Conservation (phyloP, 176 grass and related monocot species). For the Lolium perenne region DNA sequence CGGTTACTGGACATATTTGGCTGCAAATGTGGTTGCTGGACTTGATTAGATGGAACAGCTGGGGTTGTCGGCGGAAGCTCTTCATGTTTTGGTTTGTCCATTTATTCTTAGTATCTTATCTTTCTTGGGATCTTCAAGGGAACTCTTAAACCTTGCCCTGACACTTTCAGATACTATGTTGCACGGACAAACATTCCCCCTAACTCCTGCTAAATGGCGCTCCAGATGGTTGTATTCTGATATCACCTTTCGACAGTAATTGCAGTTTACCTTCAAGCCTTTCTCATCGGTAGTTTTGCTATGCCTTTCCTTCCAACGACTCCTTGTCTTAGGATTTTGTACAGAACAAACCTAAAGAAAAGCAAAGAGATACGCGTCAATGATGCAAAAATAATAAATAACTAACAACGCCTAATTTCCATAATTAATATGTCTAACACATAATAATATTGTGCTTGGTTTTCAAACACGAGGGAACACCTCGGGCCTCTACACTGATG, state of each 20-base stretch:
- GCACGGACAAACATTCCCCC: slow-evolving; percentile 41
- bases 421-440: not conserved
- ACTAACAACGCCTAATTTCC: not conserved
- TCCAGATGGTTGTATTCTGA: slow-evolving; percentile 38
- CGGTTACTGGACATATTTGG: not conserved
- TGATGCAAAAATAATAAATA: slow-evolving; percentile 1
- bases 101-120: slow-evolving; percentile 22
- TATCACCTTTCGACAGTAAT: slow-evolving; percentile 55
- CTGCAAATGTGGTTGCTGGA: not conserved
- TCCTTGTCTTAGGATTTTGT: not conserved
- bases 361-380: slow-evolving; percentile 3
- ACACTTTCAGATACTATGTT: slow-evolving; percentile 35
- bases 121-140: slow-evolving; percentile 45
- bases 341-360: slow-evolving; percentile 31
- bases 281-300: slow-evolving; percentile 41
- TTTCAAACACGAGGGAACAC: no score
- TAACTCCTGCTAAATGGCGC: slow-evolving; percentile 46
- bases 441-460: no score
- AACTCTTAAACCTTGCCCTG: slow-evolving; percentile 19
- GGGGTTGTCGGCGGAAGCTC: slow-evolving; percentile 39
- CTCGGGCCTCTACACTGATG: no score
- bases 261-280: slow-evolving; percentile 45
- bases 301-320: slow-evolving; percentile 34
- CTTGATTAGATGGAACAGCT: not conserved
- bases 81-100: slow-evolving; percentile 23